phyloP scores from a whole-genome alignment of 2,329 filamentous ascomycete genomes.

The Ophiostoma sp. region DNA sequence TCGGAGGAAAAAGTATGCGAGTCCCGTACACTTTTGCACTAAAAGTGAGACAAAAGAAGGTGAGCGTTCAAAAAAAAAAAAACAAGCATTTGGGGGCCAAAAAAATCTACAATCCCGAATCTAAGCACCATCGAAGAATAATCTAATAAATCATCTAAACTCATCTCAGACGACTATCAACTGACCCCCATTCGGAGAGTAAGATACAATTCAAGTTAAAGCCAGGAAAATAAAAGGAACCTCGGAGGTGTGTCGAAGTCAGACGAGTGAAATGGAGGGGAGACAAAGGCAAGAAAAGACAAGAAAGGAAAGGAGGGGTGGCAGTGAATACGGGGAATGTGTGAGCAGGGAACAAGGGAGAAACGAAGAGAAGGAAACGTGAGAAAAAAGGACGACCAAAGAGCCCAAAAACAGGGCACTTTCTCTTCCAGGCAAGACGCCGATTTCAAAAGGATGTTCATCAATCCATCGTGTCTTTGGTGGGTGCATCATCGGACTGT shows the following conservation, averaged over 20 bases:
- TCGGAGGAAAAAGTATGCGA: neutral
- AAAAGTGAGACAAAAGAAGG: neutral
- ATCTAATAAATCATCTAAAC: neutral
- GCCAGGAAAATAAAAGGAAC: neutral
- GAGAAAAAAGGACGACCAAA: neutral
- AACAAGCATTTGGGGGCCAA: conserved; percentile 25
- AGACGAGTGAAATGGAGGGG: neutral
- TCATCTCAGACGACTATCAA: neutral
- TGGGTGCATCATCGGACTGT: neutral
- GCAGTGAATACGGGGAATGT: conserved; percentile 8
- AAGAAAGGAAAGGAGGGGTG: neutral
- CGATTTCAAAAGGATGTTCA: neutral
- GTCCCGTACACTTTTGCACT: neutral
- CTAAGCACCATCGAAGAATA: neutral
- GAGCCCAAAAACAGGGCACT: neutral
- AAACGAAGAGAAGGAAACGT: neutral
- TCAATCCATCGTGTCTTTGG: neutral
- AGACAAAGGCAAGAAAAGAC: neutral
- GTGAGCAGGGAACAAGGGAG: neutral
- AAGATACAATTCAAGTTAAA: neutral
- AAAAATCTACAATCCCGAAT: conserved; percentile 16
- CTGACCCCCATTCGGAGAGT: neutral
- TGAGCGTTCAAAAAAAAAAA: too few species aligned
- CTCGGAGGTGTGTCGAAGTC: neutral
- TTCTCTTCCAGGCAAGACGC: conserved; percentile 2